These are phyloP conservation scores for Conticribra weissflogii DNA, from an alignment of 108 stramenopile species.

Conservation along the genomic window DNA sequence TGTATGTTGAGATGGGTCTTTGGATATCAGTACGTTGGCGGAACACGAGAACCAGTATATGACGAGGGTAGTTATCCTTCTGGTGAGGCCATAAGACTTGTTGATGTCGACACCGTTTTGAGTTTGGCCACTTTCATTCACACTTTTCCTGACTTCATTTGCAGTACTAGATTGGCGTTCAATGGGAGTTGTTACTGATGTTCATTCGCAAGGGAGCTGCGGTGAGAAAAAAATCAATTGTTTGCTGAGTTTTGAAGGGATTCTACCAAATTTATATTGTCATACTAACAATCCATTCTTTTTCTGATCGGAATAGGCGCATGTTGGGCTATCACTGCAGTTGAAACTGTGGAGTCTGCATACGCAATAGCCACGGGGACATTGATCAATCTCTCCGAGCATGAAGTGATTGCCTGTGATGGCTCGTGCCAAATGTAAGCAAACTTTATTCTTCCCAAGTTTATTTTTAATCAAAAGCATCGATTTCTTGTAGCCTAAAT, in stretches of 20 bases:
- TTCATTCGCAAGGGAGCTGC: conserved; percentile 76
- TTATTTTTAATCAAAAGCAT: too few species aligned
- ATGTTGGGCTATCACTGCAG: conserved; percentile 93
- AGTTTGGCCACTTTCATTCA: too few species aligned
- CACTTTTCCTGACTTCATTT: too few species aligned
- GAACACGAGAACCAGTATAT: conserved; percentile 67
- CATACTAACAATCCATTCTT: too few species aligned
- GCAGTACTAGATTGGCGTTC: conserved; percentile 81
- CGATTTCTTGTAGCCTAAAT: too few species aligned
- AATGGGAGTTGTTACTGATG: conserved; percentile 68
- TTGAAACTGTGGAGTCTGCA: conserved; percentile 85
- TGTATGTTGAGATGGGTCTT: conserved; percentile 71
- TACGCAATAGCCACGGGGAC: conserved; percentile 70
- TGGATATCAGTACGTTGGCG: conserved; percentile 65
- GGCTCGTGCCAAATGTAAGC: conserved; percentile 73
- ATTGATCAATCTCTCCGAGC: conserved; percentile 67
- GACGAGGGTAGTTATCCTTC: conserved; percentile 47
- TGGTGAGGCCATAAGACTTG: too few species aligned
- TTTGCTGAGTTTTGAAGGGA: too few species aligned
- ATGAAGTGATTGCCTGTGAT: conserved; percentile 79
- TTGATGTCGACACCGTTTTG: too few species aligned
- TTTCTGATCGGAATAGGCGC: too few species aligned
- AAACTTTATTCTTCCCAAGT: too few species aligned
- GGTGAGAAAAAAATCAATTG: conserved; percentile 46
- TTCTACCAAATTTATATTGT: too few species aligned